A percentile compares a stretch with the other conserved stretches of the same genome.
Evolutionary conservation across 768 basidiomycete genomes (phyloP).

Genomic region (Kwoniella sp.): DNA sequence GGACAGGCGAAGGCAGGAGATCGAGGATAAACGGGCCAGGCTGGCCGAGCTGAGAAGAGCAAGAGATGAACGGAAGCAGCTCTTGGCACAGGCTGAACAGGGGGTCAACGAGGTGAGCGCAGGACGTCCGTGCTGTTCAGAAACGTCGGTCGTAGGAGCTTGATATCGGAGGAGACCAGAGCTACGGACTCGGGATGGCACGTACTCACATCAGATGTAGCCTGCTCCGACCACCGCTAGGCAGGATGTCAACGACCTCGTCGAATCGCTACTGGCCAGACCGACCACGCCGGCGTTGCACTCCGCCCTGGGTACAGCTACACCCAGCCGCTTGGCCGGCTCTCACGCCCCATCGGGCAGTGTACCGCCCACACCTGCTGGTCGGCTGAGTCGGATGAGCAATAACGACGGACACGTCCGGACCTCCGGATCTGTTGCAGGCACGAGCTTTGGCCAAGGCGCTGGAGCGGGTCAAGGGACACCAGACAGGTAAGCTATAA

Average conservation of each 20-base stretch:
- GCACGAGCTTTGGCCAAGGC: constrained; percentile 3
- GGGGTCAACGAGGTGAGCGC: constrained; percentile 32
- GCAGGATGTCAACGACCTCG: constrained; percentile 69
- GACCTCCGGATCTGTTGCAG: no score
- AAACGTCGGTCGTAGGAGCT: no score
- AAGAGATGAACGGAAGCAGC: constrained; percentile 57
- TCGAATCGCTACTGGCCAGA: constrained; percentile 57
- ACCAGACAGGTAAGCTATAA: constrained; percentile 23
- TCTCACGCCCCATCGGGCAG: constrained; percentile 17
- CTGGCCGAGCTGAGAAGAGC: constrained; percentile 77
- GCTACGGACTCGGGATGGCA: no score
- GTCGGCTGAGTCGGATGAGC: constrained; percentile 28
- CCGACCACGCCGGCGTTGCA: constrained; percentile 39
- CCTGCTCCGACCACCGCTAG: no score
- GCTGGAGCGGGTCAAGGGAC: constrained; percentile 4
- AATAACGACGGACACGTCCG: no score
- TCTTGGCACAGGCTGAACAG: constrained; percentile 37
- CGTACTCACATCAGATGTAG: no score
- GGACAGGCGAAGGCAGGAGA: constrained; percentile 66
- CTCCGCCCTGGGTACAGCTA: constrained; percentile 17
- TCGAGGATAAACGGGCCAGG: constrained; percentile 83
- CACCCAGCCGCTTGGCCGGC: constrained; percentile 32
- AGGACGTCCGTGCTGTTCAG: no score
- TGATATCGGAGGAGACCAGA: no score
- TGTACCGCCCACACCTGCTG: constrained; percentile 29